These are phyloP conservation scores for Leucosporidium scottii DNA, from an alignment of 768 basidiomycete species.

Conservation along the genomic window DNA sequence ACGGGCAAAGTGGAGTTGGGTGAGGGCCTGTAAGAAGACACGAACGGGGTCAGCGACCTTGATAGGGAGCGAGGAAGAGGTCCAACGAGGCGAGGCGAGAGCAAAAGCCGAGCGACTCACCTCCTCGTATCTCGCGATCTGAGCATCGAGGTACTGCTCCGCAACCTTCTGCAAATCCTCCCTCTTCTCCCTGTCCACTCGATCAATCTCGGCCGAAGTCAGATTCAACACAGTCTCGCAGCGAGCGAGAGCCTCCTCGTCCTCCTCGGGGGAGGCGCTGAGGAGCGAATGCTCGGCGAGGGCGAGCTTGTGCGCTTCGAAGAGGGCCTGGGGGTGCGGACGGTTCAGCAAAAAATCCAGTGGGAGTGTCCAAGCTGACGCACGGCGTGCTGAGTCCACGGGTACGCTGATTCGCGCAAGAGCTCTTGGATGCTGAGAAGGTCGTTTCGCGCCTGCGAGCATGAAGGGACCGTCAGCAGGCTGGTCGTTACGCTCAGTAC, in stretches of 20 bases:
- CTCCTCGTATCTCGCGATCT: slow-evolving; percentile 69
- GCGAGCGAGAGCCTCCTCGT: slow-evolving; percentile 61
- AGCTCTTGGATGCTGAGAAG: slow-evolving; percentile 8
- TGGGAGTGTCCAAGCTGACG: neutral
- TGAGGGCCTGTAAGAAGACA: slow-evolving; percentile 48
- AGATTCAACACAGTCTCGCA: slow-evolving; percentile 83
- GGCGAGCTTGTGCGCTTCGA: slow-evolving; percentile 11
- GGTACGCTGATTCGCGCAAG: slow-evolving; percentile 15
- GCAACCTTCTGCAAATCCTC: slow-evolving; percentile 60
- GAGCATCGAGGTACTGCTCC: slow-evolving; percentile 66
- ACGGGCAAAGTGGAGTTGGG: slow-evolving; percentile 56
- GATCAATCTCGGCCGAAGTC: slow-evolving; percentile 81
- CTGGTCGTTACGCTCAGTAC: no score
- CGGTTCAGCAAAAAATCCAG: neutral
- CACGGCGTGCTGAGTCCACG: slow-evolving; percentile 1
- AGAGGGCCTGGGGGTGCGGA: slow-evolving; percentile 2
- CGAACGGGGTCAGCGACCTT: neutral
- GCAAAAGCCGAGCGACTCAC: slow-evolving; percentile 40
- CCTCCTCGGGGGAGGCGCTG: slow-evolving; percentile 21
- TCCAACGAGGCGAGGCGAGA: neutral
- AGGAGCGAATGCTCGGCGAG: neutral
- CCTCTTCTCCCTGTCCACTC: slow-evolving; percentile 63
- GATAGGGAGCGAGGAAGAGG: neutral
- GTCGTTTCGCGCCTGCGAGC: neutral
- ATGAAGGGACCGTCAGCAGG: neutral